These are phyloP conservation scores for Candida albicans DNA, from an alignment of 1,139 yeast species.

Conservation along the genomic window DNA sequence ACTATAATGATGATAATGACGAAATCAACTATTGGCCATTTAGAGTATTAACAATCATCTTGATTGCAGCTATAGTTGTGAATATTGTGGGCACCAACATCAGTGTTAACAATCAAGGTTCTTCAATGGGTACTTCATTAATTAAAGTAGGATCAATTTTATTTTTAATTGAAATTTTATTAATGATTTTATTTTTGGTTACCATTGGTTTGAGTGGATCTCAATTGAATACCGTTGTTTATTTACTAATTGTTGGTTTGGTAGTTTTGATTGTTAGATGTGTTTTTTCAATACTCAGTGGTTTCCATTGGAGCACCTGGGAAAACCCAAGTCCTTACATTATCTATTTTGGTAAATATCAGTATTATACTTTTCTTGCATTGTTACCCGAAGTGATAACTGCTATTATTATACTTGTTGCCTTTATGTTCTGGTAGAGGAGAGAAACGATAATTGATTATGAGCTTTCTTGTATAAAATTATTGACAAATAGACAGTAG, in stretches of 20 bases:
- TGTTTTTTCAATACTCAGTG: conserved; percentile 12
- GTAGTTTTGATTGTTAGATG: conserved; percentile 13
- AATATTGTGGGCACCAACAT: conserved; percentile 11
- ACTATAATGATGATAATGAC: not conserved
- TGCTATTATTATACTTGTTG: conserved; percentile 6
- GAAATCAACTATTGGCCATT: conserved; percentile 11
- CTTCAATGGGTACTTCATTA: conserved; percentile 6
- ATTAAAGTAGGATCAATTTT: conserved; percentile 11
- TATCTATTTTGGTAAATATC: conserved; percentile 13
- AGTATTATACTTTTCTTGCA: conserved; percentile 14
- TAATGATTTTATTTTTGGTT: conserved; percentile 8
- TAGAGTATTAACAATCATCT: conserved; percentile 9
- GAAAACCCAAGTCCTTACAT: conserved; percentile 12
- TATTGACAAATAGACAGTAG: no score
- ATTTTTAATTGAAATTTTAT: conserved; percentile 11
- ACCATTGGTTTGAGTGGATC: conserved; percentile 1
- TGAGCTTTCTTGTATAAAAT: no score
- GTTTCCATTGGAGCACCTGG: conserved; percentile 13
- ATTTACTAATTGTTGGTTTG: conserved; percentile 10
- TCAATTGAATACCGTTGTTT: conserved; percentile 5
- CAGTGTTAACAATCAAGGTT: conserved; percentile 1
- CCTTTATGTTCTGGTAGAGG: conserved; percentile 9
- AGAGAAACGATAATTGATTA: no score
- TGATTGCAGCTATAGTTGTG: conserved; percentile 12
- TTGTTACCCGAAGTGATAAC: conserved; percentile 11